These are phyloP conservation scores for Trichoderma gamsii DNA, from an alignment of 495 filamentous ascomycete genomes.

Conservation along the genomic window DNA sequence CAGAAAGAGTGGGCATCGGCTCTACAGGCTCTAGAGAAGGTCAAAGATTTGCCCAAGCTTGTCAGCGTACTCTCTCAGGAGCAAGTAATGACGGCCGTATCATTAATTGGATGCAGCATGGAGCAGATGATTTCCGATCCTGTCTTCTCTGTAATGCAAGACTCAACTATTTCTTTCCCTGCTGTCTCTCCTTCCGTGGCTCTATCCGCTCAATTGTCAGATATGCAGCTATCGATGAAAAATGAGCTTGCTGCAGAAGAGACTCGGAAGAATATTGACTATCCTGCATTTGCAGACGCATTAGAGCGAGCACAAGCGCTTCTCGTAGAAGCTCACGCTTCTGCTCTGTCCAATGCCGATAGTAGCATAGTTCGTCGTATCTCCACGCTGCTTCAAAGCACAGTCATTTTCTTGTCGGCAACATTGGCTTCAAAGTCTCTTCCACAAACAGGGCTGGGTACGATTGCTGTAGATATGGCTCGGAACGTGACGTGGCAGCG, in stretches of 20 bases:
- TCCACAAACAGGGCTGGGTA: not conserved
- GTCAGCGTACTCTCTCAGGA: conserved; percentile 39
- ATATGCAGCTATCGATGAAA: conserved; percentile 20
- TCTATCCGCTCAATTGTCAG: conserved; percentile 21
- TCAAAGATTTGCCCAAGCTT: conserved; percentile 36
- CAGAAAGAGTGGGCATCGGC: conserved; percentile 50
- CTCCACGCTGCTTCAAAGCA: conserved; percentile 53
- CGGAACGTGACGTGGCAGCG: conserved; percentile 55
- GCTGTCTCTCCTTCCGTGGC: conserved; percentile 41
- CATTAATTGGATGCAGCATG: conserved; percentile 53
- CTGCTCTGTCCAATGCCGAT: conserved; percentile 44
- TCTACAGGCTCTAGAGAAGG: conserved; percentile 43
- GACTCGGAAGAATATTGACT: conserved; percentile 23
- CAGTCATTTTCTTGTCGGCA: conserved; percentile 61
- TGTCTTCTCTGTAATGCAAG: conserved; percentile 80
- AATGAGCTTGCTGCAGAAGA: conserved; percentile 21
- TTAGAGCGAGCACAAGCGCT: conserved; percentile 56
- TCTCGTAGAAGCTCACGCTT: conserved; percentile 49
- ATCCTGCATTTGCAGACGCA: conserved; percentile 48
- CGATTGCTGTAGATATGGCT: conserved; percentile 50
- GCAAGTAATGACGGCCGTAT: conserved; percentile 52
- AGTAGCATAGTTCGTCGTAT: conserved; percentile 48
- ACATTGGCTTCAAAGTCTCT: conserved; percentile 35
- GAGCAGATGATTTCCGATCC: conserved; percentile 70
- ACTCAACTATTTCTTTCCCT: conserved; percentile 83